These are phyloP conservation scores for Blastobotrys buckinghamii DNA, from an alignment of 1,139 yeast species.

Conservation along the genomic window DNA sequence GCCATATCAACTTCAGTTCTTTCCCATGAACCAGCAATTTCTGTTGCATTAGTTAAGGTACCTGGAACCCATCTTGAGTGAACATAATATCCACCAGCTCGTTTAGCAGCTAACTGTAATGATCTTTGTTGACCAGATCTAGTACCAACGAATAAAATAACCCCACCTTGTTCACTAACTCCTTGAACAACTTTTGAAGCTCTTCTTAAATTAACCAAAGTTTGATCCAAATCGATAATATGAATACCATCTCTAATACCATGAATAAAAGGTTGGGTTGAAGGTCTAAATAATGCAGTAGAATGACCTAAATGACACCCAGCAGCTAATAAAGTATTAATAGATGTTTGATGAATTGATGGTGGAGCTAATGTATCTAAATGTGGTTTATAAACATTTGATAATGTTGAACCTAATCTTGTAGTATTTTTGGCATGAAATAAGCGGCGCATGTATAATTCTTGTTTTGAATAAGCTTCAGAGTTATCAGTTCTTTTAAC, in stretches of 20 bases:
- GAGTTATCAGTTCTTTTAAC: constrained; percentile 33
- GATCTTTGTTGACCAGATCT: constrained; percentile 70
- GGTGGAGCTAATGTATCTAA: constrained; percentile 58
- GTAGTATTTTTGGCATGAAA: constrained; percentile 48
- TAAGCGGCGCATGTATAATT: constrained; percentile 65
- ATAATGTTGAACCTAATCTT: constrained; percentile 59
- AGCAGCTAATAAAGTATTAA: constrained; percentile 73
- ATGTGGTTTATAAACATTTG: constrained; percentile 64
- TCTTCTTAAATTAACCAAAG: constrained; percentile 65
- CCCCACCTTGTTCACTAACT: constrained; percentile 77
- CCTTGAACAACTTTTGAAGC: constrained; percentile 79
- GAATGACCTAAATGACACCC: constrained; percentile 96
- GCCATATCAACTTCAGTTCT: constrained; percentile 64
- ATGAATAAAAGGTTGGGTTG: constrained; percentile 79
- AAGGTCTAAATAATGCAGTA: constrained; percentile 70
- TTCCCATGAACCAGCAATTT: constrained; percentile 54
- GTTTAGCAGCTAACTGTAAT: constrained; percentile 71
- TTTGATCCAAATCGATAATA: constrained; percentile 81
- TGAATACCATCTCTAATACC: constrained; percentile 88
- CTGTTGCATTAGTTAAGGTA: constrained; percentile 78
- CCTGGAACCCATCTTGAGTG: constrained; percentile 93
- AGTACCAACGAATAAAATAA: constrained; percentile 80
- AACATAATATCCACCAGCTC: constrained; percentile 76
- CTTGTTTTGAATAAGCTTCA: constrained; percentile 65
- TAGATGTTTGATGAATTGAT: constrained; percentile 49